phyloP scores from a whole-genome alignment of 1,284 basidiomycete species.

The Flammula alnicola region DNA sequence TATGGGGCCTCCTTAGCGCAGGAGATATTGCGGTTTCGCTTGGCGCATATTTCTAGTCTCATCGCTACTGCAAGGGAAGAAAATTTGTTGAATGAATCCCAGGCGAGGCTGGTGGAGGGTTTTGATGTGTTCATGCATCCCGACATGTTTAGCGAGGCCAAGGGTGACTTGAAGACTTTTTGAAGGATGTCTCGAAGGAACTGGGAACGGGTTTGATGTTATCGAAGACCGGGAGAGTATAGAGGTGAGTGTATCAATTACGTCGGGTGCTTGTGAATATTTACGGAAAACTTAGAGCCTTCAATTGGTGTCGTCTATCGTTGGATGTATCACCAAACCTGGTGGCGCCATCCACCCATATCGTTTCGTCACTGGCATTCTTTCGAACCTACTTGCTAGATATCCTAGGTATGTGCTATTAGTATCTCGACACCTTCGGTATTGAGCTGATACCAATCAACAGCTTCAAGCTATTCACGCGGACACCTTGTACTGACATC shows the following conservation, averaged over 20 bases:
- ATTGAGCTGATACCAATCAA: not conserved
- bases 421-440: not conserved
- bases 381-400: conserved; percentile 52
- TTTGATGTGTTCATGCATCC: conserved; percentile 54
- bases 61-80: conserved; percentile 52
- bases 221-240: conserved; percentile 39
- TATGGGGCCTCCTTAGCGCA: conserved; percentile 53
- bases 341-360: conserved; percentile 64
- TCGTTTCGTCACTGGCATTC: conserved; percentile 55
- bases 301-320: conserved; percentile 44
- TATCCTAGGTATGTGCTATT: conserved; percentile 39
- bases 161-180: conserved; percentile 44
- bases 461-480: conserved; percentile 55
- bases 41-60: conserved; percentile 56
- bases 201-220: conserved; percentile 36
- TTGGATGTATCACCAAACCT: conserved; percentile 50
- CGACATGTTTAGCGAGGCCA: conserved; percentile 42
- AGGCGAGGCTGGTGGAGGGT: conserved; percentile 52
- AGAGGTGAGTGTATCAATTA: conserved; percentile 28
- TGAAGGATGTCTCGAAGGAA: conserved; percentile 51
- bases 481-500: conserved; percentile 54
- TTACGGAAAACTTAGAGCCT: conserved; percentile 38
- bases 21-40: conserved; percentile 62
- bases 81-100: conserved; percentile 47
- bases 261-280: not conserved